Conservation (phyloP, 202 grass and related monocot genomes). For the Panicum hallii region DNA sequence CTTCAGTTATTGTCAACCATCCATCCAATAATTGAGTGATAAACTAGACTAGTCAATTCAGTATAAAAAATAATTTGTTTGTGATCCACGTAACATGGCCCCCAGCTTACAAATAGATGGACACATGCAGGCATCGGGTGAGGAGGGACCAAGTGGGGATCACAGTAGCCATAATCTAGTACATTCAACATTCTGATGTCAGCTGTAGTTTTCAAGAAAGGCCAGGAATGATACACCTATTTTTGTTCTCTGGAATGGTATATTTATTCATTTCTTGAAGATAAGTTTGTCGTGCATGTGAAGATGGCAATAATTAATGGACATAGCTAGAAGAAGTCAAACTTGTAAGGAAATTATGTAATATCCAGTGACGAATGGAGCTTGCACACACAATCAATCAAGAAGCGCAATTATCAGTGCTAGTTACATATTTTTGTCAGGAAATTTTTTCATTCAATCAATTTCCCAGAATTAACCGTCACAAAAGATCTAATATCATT, state of each 20-base stretch:
- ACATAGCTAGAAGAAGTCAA: neutral
- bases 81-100: constrained; percentile 41
- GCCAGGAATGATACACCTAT: constrained; percentile 2
- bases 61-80: constrained; percentile 2
- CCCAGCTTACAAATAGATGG: constrained; percentile 32
- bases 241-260: constrained; percentile 31
- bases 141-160: neutral
- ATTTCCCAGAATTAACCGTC: neutral
- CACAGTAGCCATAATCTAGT: constrained; percentile 20
- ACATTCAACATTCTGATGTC: constrained; percentile 34
- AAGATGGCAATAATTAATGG: constrained; percentile 32
- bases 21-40: constrained; percentile 45
- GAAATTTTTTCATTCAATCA: neutral
- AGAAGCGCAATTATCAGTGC: neutral
- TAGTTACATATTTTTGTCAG: too few relatives aligned
- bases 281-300: constrained; percentile 37
- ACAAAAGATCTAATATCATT: neutral
- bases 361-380: neutral
- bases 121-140: constrained; percentile 38
- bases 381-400: neutral
- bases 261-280: constrained; percentile 30
- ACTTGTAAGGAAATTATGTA: constrained; percentile 11
- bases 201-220: constrained; percentile 27
- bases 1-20: constrained; percentile 36
- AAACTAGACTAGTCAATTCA: neutral